Conservation (phyloP, 192 early-diverging fungal genomes). For the Martensiomyces pterosporus region DNA sequence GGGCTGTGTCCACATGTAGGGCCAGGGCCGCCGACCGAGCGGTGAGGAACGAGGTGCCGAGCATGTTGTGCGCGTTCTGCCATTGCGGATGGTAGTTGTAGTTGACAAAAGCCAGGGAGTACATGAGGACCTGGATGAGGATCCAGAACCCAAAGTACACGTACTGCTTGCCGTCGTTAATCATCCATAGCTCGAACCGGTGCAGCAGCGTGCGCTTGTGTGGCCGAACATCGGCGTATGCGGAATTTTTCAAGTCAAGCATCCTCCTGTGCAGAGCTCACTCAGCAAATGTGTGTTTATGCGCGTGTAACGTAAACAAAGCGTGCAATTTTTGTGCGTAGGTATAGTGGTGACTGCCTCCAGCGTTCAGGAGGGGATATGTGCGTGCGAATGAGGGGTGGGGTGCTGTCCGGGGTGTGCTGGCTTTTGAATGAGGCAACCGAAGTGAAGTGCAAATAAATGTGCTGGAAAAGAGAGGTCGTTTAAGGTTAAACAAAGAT, state of each 20-base stretch:
- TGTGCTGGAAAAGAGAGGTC: too few species aligned
- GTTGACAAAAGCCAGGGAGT: slow-evolving; percentile 59
- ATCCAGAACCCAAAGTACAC: slow-evolving; percentile 60
- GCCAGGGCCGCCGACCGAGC: slow-evolving; percentile 62
- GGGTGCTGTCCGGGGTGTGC: too few species aligned
- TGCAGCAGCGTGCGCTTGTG: slow-evolving; percentile 37
- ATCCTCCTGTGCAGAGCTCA: too few species aligned
- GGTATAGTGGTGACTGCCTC: too few species aligned
- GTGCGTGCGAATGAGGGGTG: too few species aligned
- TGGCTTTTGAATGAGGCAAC: too few species aligned
- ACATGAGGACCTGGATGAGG: slow-evolving; percentile 56
- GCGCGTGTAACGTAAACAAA: too few species aligned
- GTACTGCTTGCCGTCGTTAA: slow-evolving; percentile 46
- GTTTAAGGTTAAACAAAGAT: too few species aligned
- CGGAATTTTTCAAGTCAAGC: slow-evolving; percentile 43
- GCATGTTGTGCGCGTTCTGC: slow-evolving; percentile 38
- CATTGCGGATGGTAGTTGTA: slow-evolving; percentile 57
- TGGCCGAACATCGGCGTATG: slow-evolving; percentile 31
- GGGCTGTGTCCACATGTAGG: slow-evolving; percentile 73
- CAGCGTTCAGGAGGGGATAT: too few species aligned
- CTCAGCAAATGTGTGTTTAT: too few species aligned
- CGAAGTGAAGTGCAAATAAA: too few species aligned
- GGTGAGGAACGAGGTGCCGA: slow-evolving; percentile 55
- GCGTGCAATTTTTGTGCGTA: too few species aligned
- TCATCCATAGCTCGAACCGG: slow-evolving; percentile 49